Base-by-base conservation (phyloP, 2,329 filamentous ascomycete genomes). In the Ceratocystis papillata region DNA sequence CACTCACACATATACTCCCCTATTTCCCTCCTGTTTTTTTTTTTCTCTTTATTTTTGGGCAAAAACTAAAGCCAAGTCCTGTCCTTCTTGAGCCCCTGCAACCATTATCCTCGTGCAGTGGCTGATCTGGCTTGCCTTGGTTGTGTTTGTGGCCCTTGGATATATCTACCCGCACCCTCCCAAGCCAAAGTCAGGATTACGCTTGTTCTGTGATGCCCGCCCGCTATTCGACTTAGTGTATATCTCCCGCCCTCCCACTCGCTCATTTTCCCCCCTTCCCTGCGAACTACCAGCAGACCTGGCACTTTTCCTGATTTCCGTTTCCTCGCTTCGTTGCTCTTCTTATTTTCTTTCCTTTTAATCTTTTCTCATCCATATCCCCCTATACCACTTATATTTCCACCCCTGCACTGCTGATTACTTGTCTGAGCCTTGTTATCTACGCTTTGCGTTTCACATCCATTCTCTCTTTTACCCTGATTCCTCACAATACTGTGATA, bases 201-300 rank as follows among this genome's bases (percentile, higher is more conserved):
- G 15, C 55, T 64, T 25, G 62, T 50, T 62, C 10, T 64, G 65
- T 46, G 62, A 65, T 30, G 55, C 55, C 59, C 28, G 30, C 55
- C 25, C 50, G 45, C 55, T 50, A 55, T 57, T 67, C 50, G 8
- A 17, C 30, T 37, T 65, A 64, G 53, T 67, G 33, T 62, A 46
- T 53, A 44, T 61, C 30, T 64, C 50, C 45, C 44, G 33, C 33
- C 30, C 50, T 62, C 53, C 50, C 55, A 57, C 48, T 45, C 45
- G 33, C 44, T 64, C n/a, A 64, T 57, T 67, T 60, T 8, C 37
- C 10, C 37, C 37, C 37, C 6, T 50, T 30, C n/a, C n/a, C n/a
- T 33, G 22, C 55, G 62, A 44, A 48, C 62, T 28, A 48, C 41
- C 53, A 65, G 15, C 46, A 59, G 37, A 8, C 33, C 41, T 44